Conservation (phyloP, 257 asterid species). For the Vinca minor region DNA sequence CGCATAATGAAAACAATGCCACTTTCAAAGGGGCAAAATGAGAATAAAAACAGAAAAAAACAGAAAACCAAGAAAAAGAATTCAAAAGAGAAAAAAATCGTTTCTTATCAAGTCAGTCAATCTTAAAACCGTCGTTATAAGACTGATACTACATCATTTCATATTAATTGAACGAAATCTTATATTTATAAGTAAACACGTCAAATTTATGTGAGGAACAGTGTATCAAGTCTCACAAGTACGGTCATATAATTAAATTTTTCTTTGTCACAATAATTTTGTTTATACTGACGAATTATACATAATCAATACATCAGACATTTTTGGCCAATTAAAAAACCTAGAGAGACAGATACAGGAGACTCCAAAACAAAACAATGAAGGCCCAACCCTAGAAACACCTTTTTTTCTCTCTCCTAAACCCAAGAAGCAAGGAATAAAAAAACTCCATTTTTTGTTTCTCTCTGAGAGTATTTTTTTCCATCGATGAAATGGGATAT, state of each 20-base stretch:
- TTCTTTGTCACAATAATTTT: too few species aligned
- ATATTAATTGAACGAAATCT: too few species aligned
- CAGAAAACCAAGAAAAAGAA: neutral
- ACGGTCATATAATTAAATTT: too few species aligned
- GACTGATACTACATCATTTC: too few species aligned
- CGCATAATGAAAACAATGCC: neutral
- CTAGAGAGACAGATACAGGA: neutral
- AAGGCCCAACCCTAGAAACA: slow-evolving; percentile 1
- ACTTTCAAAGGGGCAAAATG: neutral
- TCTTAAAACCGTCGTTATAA: too few species aligned
- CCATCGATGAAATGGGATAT: slow-evolving; percentile 72
- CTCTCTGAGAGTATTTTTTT: neutral
- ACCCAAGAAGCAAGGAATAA: neutral
- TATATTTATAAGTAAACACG: too few species aligned
- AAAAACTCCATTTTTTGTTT: neutral
- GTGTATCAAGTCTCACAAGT: too few species aligned
- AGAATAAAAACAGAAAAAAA: neutral
- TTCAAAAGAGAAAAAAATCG: too few species aligned
- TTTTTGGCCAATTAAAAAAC: neutral
- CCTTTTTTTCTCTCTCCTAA: neutral
- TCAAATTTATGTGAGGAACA: too few species aligned
- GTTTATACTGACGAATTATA: too few species aligned
- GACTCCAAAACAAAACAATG: neutral
- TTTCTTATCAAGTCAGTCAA: too few species aligned
- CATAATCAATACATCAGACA: too few species aligned